Percentiles rank a stretch among this genome's conserved stretches.
Evolutionary conservation across 2,329 filamentous ascomycete genomes (phyloP).

Genomic region (Sporothrix dimorphospora): DNA sequence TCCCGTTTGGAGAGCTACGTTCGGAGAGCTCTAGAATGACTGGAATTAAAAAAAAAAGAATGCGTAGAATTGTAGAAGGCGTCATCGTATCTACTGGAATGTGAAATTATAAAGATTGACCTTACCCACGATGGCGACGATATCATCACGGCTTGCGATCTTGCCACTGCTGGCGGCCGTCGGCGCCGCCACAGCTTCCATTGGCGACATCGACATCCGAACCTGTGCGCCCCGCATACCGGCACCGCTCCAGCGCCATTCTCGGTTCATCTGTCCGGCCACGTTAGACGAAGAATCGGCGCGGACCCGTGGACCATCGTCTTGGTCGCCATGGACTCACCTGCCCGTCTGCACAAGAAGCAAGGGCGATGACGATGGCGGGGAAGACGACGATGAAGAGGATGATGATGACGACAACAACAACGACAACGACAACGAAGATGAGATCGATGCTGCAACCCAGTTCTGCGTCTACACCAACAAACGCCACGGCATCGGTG

Average conservation of each 20-base stretch:
- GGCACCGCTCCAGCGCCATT: slow-evolving; percentile 20
- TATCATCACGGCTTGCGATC: not conserved
- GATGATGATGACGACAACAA: not conserved
- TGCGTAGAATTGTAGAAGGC: not conserved
- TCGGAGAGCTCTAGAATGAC: not conserved
- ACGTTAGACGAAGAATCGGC: slow-evolving; percentile 62
- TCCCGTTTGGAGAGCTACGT: not conserved
- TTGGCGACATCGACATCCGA: not conserved
- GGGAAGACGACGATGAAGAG: not conserved
- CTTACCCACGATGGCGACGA: not conserved
- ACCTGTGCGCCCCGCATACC: slow-evolving; percentile 25
- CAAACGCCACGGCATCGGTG: slow-evolving; percentile 37
- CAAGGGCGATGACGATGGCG: not conserved
- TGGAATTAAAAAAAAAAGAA: not conserved
- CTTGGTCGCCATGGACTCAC: slow-evolving; percentile 39
- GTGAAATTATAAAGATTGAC: too few species aligned
- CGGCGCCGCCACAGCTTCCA: not conserved
- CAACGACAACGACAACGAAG: not conserved
- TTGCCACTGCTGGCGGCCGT: not conserved
- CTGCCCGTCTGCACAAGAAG: slow-evolving; percentile 35
- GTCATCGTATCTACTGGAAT: not conserved
- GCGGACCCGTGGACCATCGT: not conserved
- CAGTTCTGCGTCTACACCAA: slow-evolving; percentile 41
- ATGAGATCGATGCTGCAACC: not conserved
- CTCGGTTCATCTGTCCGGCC: slow-evolving; percentile 28